A percentile compares a stretch with the other conserved stretches of the same genome.
These are phyloP conservation scores for Trypanosoma platydactyli DNA, from an alignment of 208 protist species.

Conservation along the genomic window DNA sequence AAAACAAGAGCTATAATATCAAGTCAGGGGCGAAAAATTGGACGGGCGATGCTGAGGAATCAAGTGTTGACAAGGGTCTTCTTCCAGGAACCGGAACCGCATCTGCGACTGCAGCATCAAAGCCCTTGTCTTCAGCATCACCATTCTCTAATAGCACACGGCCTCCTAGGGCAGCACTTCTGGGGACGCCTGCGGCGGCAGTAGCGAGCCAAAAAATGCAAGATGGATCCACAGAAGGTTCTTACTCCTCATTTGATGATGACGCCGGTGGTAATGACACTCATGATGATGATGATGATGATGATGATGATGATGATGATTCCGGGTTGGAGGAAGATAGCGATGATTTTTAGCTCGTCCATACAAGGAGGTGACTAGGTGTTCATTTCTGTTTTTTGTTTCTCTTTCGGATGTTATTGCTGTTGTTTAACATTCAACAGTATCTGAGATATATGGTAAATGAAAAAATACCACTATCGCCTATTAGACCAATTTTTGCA, in stretches of 20 bases:
- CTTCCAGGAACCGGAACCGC: neutral
- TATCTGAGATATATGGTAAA: neutral
- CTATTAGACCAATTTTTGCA: no score
- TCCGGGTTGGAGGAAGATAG: constrained; percentile 77
- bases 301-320: constrained; percentile 50
- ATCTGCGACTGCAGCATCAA: neutral
- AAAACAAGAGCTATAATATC: constrained; percentile 90
- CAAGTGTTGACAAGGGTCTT: neutral
- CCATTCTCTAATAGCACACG: constrained; percentile 3
- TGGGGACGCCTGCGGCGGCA: constrained; percentile 7
- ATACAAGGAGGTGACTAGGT: neutral
- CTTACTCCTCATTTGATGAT: constrained; percentile 83
- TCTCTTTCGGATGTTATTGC: neutral
- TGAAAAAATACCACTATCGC: no score
- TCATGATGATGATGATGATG: constrained; percentile 59
- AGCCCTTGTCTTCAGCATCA: constrained; percentile 2
- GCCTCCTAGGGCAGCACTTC: constrained; percentile 7
- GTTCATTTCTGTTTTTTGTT: constrained; percentile 7
- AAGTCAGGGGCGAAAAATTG: constrained; percentile 69
- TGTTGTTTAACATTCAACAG: neutral
- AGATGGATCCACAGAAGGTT: constrained; percentile 44
- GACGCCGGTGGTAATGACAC: constrained; percentile 36
- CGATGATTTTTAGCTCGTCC: constrained; percentile 71
- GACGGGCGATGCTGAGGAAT: constrained; percentile 20
- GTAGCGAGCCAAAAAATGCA: neutral